phyloP scores from a whole-genome alignment of 768 basidiomycete genomes.

The Leccinum fibrillosum region DNA sequence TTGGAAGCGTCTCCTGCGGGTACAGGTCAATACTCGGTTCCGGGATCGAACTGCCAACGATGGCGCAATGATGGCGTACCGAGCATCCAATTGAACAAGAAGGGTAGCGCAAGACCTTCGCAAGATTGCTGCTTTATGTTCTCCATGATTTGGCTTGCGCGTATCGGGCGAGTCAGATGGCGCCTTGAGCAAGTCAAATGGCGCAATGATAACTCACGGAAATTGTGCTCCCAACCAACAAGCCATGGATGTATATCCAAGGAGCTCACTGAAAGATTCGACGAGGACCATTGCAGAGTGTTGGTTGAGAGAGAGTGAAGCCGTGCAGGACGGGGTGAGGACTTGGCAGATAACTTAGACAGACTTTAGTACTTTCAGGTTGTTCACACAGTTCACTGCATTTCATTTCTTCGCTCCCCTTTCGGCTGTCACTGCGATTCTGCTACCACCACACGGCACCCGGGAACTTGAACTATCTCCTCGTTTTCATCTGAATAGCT shows the following conservation, averaged over 20 bases:
- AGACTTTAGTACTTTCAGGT: no score
- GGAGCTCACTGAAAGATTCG: slow-evolving; percentile 49
- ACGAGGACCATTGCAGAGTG: slow-evolving; percentile 18
- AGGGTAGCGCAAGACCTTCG: slow-evolving; percentile 89
- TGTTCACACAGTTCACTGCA: slow-evolving; percentile 11
- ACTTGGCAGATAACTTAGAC: no score
- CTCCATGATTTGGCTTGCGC: slow-evolving; percentile 73
- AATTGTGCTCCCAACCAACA: slow-evolving; percentile 89
- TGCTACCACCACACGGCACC: not conserved
- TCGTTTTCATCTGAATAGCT: not conserved
- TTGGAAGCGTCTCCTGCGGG: slow-evolving; percentile 85
- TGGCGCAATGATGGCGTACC: slow-evolving; percentile 48
- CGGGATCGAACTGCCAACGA: not conserved
- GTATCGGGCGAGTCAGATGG: slow-evolving; percentile 5
- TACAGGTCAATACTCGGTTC: slow-evolving; percentile 3
- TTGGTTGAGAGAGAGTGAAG: not conserved
- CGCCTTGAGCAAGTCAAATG: slow-evolving; percentile 1
- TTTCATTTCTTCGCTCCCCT: not conserved
- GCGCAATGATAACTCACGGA: slow-evolving; percentile 55
- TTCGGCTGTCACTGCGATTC: not conserved
- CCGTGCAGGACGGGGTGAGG: not conserved
- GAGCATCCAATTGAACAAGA: slow-evolving; percentile 89
- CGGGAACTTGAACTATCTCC: not conserved
- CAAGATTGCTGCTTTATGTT: slow-evolving; percentile 74
- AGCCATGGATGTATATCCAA: slow-evolving; percentile 69